Conservation (phyloP, 306 rosid species). For the Quercus mongolica region DNA sequence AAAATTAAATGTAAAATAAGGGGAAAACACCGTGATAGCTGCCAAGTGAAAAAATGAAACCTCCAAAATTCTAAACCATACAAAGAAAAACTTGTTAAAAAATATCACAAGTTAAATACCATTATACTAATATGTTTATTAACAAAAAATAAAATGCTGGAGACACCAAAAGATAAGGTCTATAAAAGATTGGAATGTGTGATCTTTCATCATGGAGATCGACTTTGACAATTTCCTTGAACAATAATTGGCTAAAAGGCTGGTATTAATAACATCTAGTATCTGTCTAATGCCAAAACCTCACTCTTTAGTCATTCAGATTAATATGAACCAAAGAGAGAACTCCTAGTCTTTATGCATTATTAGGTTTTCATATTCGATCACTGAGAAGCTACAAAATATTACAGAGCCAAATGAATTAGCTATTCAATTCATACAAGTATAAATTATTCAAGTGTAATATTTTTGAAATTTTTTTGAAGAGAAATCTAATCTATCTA, state of each 20-base stretch:
- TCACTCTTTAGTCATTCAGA: background rate
- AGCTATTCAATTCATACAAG: background rate
- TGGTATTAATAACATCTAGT: background rate
- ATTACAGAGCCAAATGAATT: background rate
- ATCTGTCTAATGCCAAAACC: background rate
- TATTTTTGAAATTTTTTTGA: background rate
- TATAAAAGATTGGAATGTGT: too few species aligned
- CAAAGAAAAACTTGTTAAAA: too few species aligned
- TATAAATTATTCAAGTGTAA: background rate
- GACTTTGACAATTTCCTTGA: background rate
- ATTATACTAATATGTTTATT: too few species aligned
- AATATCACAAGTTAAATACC: too few species aligned
- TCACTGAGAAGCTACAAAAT: background rate
- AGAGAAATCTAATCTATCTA: background rate
- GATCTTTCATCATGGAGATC: too few species aligned
- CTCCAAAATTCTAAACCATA: too few species aligned
- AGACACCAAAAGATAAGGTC: background rate
- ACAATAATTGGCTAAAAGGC: background rate
- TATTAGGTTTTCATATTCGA: background rate
- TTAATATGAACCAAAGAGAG: background rate
- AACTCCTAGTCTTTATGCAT: background rate
- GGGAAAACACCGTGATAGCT: background rate
- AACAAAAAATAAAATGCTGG: background rate
- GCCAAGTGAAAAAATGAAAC: background rate
- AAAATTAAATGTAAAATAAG: background rate